Conservation (phyloP, 148 eudicot species). For the Cornus kousa region DNA sequence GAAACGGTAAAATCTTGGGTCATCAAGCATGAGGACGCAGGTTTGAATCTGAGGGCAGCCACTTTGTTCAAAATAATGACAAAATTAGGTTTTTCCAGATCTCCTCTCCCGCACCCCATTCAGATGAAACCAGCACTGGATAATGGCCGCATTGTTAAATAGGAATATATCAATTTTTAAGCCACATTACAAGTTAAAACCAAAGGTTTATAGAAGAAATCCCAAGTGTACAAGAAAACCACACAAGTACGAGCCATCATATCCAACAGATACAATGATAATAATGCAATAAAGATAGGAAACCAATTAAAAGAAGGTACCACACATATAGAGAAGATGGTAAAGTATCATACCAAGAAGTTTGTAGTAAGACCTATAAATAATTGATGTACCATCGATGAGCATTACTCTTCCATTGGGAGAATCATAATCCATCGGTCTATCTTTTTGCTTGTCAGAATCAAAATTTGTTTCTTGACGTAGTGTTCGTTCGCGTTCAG, state of each 20-base stretch:
- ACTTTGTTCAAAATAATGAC: no score
- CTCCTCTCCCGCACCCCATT: no score
- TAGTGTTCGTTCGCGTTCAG: constrained; percentile 30
- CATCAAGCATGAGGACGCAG: no score
- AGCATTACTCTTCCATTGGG: constrained; percentile 90
- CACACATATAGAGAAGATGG: neutral
- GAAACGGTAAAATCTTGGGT: no score
- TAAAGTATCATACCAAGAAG: constrained; percentile 60
- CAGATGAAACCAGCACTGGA: no score
- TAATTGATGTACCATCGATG: constrained; percentile 89
- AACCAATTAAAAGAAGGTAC: neutral
- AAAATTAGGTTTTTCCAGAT: no score
- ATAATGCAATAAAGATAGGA: neutral
- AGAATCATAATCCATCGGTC: constrained; percentile 22
- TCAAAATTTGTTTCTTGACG: constrained; percentile 21
- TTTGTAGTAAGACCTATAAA: constrained; percentile 88
- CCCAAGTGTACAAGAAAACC: neutral
- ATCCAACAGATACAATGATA: no score
- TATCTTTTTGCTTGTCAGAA: constrained; percentile 27
- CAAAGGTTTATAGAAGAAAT: neutral
- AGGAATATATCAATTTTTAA: no score
- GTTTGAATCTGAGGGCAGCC: no score
- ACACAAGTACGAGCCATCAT: neutral
- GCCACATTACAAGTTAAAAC: neutral
- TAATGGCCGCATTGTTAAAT: no score